Evolutionary conservation across 2,329 filamentous ascomycete species (phyloP).

Genomic region (Pyricularia pennisetigena): DNA sequence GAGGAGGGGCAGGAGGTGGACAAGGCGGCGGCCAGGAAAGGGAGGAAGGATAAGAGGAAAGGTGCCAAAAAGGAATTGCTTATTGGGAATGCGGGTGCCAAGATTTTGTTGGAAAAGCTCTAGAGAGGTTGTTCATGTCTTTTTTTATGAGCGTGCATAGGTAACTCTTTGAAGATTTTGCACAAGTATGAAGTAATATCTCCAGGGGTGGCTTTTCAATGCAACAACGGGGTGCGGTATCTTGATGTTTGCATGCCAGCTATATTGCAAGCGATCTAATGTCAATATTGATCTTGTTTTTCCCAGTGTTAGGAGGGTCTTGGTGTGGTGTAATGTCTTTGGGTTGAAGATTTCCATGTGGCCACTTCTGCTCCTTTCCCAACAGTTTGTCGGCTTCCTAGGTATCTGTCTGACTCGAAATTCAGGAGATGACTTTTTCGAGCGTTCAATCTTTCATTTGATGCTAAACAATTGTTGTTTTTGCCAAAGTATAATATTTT

Average conservation of each 20-base stretch:
- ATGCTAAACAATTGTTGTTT: no score
- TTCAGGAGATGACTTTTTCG: no score
- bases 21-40: slow-evolving; percentile 21
- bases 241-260: background rate
- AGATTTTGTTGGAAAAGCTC: slow-evolving; percentile 50
- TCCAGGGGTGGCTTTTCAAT: background rate
- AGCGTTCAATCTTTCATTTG: no score
- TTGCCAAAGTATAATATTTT: no score
- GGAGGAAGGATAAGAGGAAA: slow-evolving; percentile 36
- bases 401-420: no score
- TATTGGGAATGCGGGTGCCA: slow-evolving; percentile 52
- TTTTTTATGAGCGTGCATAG: background rate
- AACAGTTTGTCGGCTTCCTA: no score
- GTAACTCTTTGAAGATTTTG: background rate
- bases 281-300: no score
- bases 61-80: slow-evolving; percentile 22
- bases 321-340: no score
- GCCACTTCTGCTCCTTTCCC: no score
- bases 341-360: no score
- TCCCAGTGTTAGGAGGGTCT: no score
- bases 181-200: background rate
- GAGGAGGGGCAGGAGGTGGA: slow-evolving; percentile 35
- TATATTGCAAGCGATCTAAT: background rate
- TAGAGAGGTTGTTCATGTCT: slow-evolving; percentile 12
- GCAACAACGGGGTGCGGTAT: background rate